Percentiles rank a stretch among this genome's conserved stretches.
Conservation (phyloP, 768 basidiomycete genomes). For the Phanerodontia chrysosporium region DNA sequence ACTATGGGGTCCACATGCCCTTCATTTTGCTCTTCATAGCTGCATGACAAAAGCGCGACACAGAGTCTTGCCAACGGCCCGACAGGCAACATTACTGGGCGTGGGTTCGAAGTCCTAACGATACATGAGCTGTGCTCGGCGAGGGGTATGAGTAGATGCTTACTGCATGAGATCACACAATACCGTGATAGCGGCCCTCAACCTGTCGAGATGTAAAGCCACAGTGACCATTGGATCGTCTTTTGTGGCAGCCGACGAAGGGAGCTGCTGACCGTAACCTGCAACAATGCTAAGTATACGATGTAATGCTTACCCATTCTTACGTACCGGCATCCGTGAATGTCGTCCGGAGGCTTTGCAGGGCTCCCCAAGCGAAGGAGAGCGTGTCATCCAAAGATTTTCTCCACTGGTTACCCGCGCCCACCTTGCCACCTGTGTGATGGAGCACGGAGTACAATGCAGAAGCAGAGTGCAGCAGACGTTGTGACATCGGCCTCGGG, state of each 20-base stretch:
- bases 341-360: conserved; percentile 55
- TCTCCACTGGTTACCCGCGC: conserved; percentile 66
- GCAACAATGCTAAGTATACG: background rate
- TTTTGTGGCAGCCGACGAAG: conserved; percentile 14
- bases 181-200: conserved; percentile 49
- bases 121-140: conserved; percentile 9
- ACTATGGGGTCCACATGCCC: conserved; percentile 46
- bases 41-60: conserved; percentile 41
- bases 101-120: conserved; percentile 46
- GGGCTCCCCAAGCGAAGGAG: conserved; percentile 59
- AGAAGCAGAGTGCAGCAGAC: conserved; percentile 46
- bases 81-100: conserved; percentile 69
- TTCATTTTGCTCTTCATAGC: conserved; percentile 43
- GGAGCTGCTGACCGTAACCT: background rate
- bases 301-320: background rate
- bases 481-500: conserved; percentile 35
- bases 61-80: conserved; percentile 55
- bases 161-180: conserved; percentile 47
- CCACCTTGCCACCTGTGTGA: conserved; percentile 76
- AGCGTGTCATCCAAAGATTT: conserved; percentile 71
- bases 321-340: conserved; percentile 43
- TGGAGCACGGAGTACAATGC: conserved; percentile 60
- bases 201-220: conserved; percentile 57
- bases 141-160: background rate
- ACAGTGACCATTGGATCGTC: conserved; percentile 47